Base-by-base conservation (phyloP, 208 protist genomes). In the Tritrichomonas foetus region DNA sequence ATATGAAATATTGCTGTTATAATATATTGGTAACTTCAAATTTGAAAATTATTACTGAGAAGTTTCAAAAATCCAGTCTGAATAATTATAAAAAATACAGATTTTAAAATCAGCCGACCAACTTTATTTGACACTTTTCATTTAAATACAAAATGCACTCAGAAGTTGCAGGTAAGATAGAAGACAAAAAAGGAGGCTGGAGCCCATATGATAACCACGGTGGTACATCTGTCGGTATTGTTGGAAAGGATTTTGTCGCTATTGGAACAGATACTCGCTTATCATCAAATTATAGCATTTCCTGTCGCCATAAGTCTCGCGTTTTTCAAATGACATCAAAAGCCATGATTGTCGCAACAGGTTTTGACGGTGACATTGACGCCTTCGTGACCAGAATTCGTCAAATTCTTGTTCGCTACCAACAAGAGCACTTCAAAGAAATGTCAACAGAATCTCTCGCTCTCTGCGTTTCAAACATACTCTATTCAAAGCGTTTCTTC, bases 401-500 rank as follows among this genome's bases (percentile, higher is more conserved):
- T 13, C 3, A 47, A 20, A 82, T 82, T 82, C n/a, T 82, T 39
- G 33, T 47, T n/a, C 16, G 13, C n/a, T 82, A 82, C 27, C 39
- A 82, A 82, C 33, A 82, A 30, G 39, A 82, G 22, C 74, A 82
- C 27, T 82, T 82, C 74, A 41, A 82, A 11, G 74, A 82, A 82
- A 53, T 82, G 41, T 53, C 74, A 50, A 27, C n/a, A 13, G 74
- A 82, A 11, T 82, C 74, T 53, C 39, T 82, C 41, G 74, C 41
- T 53, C 33, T 16, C 14, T 82, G 41, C 33, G 74, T 82, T 47
- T 49, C 74, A 49, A 82, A 82, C 41, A 53, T 27, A 16, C 41
- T 82, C 8, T 82, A 82, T 82, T 82, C 74, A 33, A 82, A 82
- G 27, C 16, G 74, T 39, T 82, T 82, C 41, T 82, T 82, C 74